Percentiles rank a stretch among this genome's conserved stretches.
These are phyloP conservation scores for Flaveria floridana DNA, from an alignment of 140 eudicot species.

Conservation along the genomic window DNA sequence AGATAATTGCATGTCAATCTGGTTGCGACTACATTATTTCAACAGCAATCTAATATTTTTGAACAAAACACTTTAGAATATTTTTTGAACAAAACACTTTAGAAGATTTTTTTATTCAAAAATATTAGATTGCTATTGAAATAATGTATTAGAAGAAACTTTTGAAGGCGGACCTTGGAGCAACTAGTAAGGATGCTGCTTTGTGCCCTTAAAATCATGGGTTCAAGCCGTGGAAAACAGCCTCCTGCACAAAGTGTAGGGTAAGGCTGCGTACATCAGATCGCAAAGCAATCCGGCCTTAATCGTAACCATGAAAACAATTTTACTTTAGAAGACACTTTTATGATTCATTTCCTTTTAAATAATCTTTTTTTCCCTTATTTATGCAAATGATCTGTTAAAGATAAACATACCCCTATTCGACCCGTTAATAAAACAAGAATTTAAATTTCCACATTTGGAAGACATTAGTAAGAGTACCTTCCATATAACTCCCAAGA, in stretches of 20 bases:
- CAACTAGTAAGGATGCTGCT: too few relatives aligned
- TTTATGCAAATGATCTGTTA: not conserved
- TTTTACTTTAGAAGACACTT: not conserved
- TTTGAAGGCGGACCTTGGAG: too few relatives aligned
- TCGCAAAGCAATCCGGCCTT: too few relatives aligned
- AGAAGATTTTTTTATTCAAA: not conserved
- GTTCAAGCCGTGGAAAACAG: too few relatives aligned
- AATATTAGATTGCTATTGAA: not conserved
- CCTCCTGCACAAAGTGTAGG: too few relatives aligned
- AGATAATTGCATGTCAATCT: not conserved
- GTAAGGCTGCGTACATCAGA: too few relatives aligned
- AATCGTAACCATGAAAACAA: too few relatives aligned
- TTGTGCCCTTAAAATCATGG: too few relatives aligned
- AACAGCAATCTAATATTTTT: not conserved
- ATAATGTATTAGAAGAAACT: not conserved
- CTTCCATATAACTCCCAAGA: slow-evolving; percentile 98
- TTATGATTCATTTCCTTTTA: slow-evolving; percentile 8
- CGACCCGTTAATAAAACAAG: not conserved
- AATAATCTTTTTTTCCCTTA: not conserved
- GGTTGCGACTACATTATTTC: not conserved
- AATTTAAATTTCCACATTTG: slow-evolving; percentile 2
- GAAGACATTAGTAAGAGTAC: slow-evolving; percentile 30
- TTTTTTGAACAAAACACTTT: not conserved
- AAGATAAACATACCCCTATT: slow-evolving; percentile 1
- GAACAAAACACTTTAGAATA: not conserved